Evolutionary conservation across 2,329 filamentous ascomycete genomes (phyloP).

Genomic region (Cladosporium oxysporum): DNA sequence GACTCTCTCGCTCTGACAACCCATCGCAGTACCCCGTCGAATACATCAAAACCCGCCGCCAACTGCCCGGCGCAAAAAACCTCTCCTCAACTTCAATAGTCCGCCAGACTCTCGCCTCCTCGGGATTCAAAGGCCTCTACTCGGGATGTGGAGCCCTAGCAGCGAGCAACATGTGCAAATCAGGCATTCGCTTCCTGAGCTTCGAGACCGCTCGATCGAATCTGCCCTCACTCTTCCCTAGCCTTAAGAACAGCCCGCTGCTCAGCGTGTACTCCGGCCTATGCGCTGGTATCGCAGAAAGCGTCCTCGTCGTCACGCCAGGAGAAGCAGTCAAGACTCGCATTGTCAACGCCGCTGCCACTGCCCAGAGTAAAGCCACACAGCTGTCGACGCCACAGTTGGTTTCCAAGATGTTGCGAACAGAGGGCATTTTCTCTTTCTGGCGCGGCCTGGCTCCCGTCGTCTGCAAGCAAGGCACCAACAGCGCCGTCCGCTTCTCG

Average conservation of each 20-base stretch:
- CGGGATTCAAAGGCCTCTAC: constrained; percentile 16
- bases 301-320: constrained; percentile 32
- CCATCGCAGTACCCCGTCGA: constrained; percentile 20
- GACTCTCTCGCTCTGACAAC: background rate
- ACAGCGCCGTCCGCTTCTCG: constrained; percentile 30
- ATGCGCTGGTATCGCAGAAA: constrained; percentile 28
- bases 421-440: constrained; percentile 24
- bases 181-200: constrained; percentile 31
- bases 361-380: constrained; percentile 12
- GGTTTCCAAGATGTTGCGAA: constrained; percentile 16
- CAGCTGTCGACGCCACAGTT: constrained; percentile 12
- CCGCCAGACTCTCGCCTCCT: constrained; percentile 7
- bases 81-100: constrained; percentile 18
- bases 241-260: constrained; percentile 21
- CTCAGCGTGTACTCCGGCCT: constrained; percentile 31
- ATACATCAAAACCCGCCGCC: constrained; percentile 23
- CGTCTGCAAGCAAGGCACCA: constrained; percentile 30
- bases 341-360: constrained; percentile 30
- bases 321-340: constrained; percentile 35
- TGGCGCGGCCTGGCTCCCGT: constrained; percentile 28
- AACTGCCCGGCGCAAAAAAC: constrained; percentile 12
- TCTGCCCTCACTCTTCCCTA: constrained; percentile 20
- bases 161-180: constrained; percentile 18
- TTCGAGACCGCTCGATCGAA: constrained; percentile 26
- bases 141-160: constrained; percentile 16